Evolutionary conservation across 2,329 filamentous ascomycete species (phyloP), one percentile per base, ranked within the genome.

Genomic region (Verticillium nubilum): DNA sequence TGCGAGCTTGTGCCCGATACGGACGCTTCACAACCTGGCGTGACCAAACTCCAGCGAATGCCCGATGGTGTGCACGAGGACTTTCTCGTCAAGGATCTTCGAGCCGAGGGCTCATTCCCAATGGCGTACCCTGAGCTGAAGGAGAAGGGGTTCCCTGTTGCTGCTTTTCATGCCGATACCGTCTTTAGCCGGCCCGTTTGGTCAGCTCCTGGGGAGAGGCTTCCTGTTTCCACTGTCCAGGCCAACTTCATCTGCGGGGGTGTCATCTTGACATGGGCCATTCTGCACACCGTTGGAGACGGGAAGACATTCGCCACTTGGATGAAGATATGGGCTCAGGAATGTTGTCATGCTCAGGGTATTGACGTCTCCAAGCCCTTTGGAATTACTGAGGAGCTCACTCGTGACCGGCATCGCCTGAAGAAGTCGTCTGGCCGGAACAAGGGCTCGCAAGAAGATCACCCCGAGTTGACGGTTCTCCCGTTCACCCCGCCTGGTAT

Each of bases 281-380:
- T 66, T 33, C 67, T 72, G 12, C 73, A 75, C 52, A 67, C 74
- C 58, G 67, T 70, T 19, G 73, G 70, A 7, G 73, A 75, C 10
- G 72, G 68, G 3, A 71, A 64, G 10, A 63, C 68, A 4, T 74
- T 70, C 53, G 69, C 66, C 52, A 66, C 62, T 37, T 71, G 70
- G 67, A 67, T 69, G 19, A 66, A 69, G 28, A 64, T 72, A 9
- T 73, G 72, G 71, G 72, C 73, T 4, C 72, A 74, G 54, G 72
- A 70, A 42, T 72, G 71, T 33, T 67, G 72, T 47, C 67, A 67
- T 4, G 61, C 69, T 6, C 72, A 74, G 58, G 67, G 66, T 0
- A 55, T 68, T 7, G 58, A 64, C 13, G 66, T 66, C n/a, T 7
- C 33, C 3, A 52, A 62, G 3, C 70, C 68, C 0, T 59, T 66